Base-by-base conservation (phyloP, 345 rosid genomes). In the Melaleuca quinquenervia region DNA sequence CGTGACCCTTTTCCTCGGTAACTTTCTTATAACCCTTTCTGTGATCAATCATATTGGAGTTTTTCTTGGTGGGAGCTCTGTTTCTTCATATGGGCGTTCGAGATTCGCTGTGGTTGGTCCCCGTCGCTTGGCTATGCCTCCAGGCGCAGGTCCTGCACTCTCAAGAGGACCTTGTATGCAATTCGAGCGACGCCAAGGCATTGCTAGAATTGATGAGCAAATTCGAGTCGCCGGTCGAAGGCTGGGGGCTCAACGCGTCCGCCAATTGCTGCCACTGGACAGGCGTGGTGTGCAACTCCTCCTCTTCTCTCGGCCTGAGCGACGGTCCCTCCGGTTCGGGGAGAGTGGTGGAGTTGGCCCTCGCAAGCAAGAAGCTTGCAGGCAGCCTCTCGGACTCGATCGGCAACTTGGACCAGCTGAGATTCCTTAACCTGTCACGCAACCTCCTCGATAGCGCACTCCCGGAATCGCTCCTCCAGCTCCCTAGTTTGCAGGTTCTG, bases 51-150 rank as follows among this genome's bases (percentile, higher is more conserved):
- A 8, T 11, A 49, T 16, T 41, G 21, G 10, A 24, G 44, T 83
- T 50, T 88, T 85, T 76, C 44, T 26, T 53, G 41, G 27, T 15
- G 41, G 32, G 29, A 41, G 49, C 44, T 3, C 75, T 22, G 18
- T 62, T 62, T 29, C 56, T 87, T 83, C 85, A 85, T 86, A 95
- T 94, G 98, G 93, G 87, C 87, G 60, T 82, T 50, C 91, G 26
- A n/a, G 89, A 86, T 87, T 89, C 56, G 29, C 16, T 87, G 51
- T 90, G 89, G 85, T 84, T 87, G 83, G 36, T 92, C 84, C 5
- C 86, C 82, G 32, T 91, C 49, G 64, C 82, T 84, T 89, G 88
- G 56, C 86, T 93, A 52, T 85, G 87, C 74, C 86, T 87, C 62
- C 89, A 87, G 50, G 84, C 89, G 84, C 88, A 36, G 36, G 48